Base-by-base conservation (phyloP, 2,329 filamentous ascomycete genomes). In the Myriosclerotinia duriaeana region DNA sequence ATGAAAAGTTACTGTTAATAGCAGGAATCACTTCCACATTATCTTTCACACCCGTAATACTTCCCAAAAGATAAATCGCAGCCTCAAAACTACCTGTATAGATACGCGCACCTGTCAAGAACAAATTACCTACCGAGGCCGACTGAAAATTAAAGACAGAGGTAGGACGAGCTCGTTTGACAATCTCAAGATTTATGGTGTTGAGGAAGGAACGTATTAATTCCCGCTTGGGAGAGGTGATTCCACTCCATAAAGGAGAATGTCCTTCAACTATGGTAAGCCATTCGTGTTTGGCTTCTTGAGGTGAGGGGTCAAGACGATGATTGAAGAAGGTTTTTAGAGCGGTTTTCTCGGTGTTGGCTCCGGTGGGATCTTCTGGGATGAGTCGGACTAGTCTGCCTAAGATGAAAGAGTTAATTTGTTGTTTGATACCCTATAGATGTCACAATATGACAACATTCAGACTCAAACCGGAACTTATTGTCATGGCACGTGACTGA, bases 81-180 rank as follows among this genome's bases (percentile, higher is more conserved):
- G 90, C 91, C 77, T 98, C 95, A 71, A 98, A 94, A 67, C 90
- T 94, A 42, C 94, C 94, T 0, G 92, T 93, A 79, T 97, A 97
- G 14, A 98, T 84, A 1, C 94, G 87, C 0, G 92, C 93, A 0
- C 93, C 94, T 0, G 91, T 93, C 58, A 94, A 79, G 74, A 94
- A 94, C 26, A 94, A 78, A 74, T 94, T 94, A 11, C 91, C 91
- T 11, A 93, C 85, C 69, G 88, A 90, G 11, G 91, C 89, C 14
- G 86, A 86, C 7, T 88, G 87, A 74, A 92, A 94, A 77, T 93
- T 89, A 75, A 93, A 94, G 7, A 87, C 87, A 52, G 88, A 90
- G 44, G 84, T 86, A 0, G 90, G 90, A 9, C 91, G 82, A 60
- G 88, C 87, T 44, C 91, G 84, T 78, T 93, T 93, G 66, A 93